phyloP scores from a whole-genome alignment of 805 yeast genomes.

The Wickerhamiella occidentalis region DNA sequence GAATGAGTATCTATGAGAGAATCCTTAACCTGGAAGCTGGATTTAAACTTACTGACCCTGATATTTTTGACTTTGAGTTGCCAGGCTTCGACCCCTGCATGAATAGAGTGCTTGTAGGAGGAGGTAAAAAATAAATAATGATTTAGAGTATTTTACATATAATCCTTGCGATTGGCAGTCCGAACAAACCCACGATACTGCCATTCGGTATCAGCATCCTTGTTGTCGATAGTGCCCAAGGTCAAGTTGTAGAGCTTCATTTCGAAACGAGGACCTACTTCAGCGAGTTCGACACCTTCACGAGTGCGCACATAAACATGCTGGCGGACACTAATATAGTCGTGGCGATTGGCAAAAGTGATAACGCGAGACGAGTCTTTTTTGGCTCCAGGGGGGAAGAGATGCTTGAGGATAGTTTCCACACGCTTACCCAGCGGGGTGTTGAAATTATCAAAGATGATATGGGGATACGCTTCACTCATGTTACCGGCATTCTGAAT shows the following conservation, averaged over 20 bases:
- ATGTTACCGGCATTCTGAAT: slow-evolving; percentile 73
- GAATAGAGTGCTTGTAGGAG: slow-evolving; percentile 3
- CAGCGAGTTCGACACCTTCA: slow-evolving; percentile 83
- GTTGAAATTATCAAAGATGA: slow-evolving; percentile 81
- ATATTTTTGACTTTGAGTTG: slow-evolving; percentile 8
- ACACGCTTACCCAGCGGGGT: slow-evolving; percentile 74
- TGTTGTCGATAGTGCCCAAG: slow-evolving; percentile 84
- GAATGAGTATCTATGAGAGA: background rate
- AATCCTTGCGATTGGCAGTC: slow-evolving; percentile 91
- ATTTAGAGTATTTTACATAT: slow-evolving; percentile 34
- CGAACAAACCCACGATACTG: slow-evolving; percentile 82
- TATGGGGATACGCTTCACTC: slow-evolving; percentile 86
- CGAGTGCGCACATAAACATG: slow-evolving; percentile 85
- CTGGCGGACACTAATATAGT: slow-evolving; percentile 87
- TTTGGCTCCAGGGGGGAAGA: slow-evolving; percentile 96
- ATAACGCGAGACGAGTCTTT: slow-evolving; percentile 83
- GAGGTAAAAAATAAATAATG: slow-evolving; percentile 5
- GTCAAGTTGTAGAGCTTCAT: slow-evolving; percentile 83
- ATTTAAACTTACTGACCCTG: background rate
- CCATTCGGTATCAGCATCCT: slow-evolving; percentile 98
- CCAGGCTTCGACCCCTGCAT: slow-evolving; percentile 5
- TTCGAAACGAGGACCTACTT: slow-evolving; percentile 97
- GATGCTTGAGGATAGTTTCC: slow-evolving; percentile 65
- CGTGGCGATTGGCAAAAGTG: slow-evolving; percentile 81
- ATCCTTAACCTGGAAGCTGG: background rate